These are phyloP conservation scores for Alternaria sp. DNA, from an alignment of 2,329 filamentous ascomycete genomes.

Conservation along the genomic window DNA sequence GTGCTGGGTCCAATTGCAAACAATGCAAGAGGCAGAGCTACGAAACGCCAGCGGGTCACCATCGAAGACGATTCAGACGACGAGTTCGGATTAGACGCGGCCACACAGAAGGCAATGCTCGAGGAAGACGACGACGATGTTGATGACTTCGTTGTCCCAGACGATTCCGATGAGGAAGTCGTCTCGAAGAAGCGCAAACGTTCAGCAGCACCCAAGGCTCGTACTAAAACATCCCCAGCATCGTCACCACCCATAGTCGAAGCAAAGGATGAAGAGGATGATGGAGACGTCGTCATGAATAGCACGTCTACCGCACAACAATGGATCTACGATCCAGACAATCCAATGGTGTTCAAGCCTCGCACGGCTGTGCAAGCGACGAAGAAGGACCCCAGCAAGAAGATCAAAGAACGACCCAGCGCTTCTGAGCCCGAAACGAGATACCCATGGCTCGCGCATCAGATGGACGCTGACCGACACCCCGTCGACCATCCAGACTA, in stretches of 20 bases:
- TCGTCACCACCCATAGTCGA: slow-evolving; percentile 51
- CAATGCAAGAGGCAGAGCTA: slow-evolving; percentile 52
- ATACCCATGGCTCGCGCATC: slow-evolving; percentile 88
- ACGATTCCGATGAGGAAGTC: slow-evolving; percentile 77
- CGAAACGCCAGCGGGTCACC: slow-evolving; percentile 67
- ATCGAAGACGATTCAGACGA: slow-evolving; percentile 71
- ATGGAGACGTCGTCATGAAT: slow-evolving; percentile 62
- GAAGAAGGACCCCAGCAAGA: slow-evolving; percentile 41
- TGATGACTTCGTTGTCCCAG: slow-evolving; percentile 85
- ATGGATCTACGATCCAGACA: slow-evolving; percentile 77
- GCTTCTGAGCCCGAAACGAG: slow-evolving; percentile 82
- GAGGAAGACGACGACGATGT: slow-evolving; percentile 77
- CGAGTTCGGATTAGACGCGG: slow-evolving; percentile 67
- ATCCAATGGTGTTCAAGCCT: slow-evolving; percentile 58
- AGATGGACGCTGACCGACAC: slow-evolving; percentile 83
- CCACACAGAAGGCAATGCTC: slow-evolving; percentile 61
- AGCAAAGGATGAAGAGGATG: slow-evolving; percentile 57
- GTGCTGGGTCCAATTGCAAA: slow-evolving; percentile 66
- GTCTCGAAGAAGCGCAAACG: slow-evolving; percentile 73
- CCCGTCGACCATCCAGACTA: slow-evolving; percentile 83
- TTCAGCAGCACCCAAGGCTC: slow-evolving; percentile 69
- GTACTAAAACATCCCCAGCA: slow-evolving; percentile 55
- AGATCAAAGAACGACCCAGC: slow-evolving; percentile 70
- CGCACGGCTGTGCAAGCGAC: slow-evolving; percentile 45
- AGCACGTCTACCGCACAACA: slow-evolving; percentile 76